Evolutionary conservation across 805 yeast species (phyloP).

Genomic region (Saturnispora sekii): DNA sequence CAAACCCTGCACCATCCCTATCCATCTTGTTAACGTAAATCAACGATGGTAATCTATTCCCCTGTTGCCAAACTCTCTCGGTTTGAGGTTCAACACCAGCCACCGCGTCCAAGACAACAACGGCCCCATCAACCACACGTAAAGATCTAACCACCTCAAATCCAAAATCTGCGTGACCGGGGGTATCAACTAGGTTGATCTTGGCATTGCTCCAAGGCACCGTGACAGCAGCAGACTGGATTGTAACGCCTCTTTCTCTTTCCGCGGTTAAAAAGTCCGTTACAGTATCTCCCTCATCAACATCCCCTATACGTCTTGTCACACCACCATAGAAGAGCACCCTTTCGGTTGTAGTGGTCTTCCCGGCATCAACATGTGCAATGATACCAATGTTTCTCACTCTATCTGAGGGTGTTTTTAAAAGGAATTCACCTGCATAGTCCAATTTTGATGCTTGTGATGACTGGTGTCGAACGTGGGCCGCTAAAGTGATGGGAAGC

Average conservation of each 20-base stretch:
- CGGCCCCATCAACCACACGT: constrained; percentile 89
- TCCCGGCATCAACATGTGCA: constrained; percentile 99
- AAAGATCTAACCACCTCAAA: constrained; percentile 88
- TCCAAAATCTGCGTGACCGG: constrained; percentile 96
- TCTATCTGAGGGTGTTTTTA: constrained; percentile 22
- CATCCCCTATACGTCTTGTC: constrained; percentile 76
- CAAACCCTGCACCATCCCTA: constrained; percentile 89
- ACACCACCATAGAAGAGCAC: constrained; percentile 87
- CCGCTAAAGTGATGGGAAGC: not conserved
- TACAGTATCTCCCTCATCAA: constrained; percentile 93
- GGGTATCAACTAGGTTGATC: constrained; percentile 89
- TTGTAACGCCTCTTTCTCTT: constrained; percentile 87
- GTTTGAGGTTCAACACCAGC: constrained; percentile 99
- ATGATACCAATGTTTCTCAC: constrained; percentile 89
- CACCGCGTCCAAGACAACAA: constrained; percentile 85
- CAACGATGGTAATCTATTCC: constrained; percentile 62
- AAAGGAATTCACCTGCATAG: constrained; percentile 14
- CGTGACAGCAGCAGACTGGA: constrained; percentile 92
- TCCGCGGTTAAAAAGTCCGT: constrained; percentile 90
- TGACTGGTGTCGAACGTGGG: not conserved
- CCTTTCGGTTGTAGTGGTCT: constrained; percentile 94
- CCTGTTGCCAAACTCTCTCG: constrained; percentile 93
- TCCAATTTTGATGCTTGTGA: constrained; percentile 1
- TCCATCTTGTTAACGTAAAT: constrained; percentile 93
- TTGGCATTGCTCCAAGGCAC: constrained; percentile 68